A percentile compares a stretch with the other conserved stretches of the same genome.
phyloP scores from a whole-genome alignment of 176 grass and related monocot species.

The Elaeis guineensis region DNA sequence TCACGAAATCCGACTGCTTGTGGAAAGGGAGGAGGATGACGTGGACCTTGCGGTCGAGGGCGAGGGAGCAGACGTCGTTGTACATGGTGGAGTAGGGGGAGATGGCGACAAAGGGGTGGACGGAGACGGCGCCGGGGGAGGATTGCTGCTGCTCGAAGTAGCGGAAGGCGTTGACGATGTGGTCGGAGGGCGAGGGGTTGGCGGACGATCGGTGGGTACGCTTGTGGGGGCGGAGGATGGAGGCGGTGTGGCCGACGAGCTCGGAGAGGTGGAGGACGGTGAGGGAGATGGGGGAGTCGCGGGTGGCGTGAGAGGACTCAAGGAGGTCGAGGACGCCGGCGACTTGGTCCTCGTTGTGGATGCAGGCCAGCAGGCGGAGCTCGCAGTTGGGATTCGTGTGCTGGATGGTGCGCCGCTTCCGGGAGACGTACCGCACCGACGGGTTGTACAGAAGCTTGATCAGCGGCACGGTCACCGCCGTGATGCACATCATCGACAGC shows the following conservation, averaged over 20 bases:
- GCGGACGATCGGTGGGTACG: not conserved
- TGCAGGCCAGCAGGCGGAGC: slow-evolving; percentile 48
- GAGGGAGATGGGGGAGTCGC: slow-evolving; percentile 34
- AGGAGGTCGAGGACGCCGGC: slow-evolving; percentile 54
- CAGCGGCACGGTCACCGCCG: slow-evolving; percentile 28
- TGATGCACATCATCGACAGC: slow-evolving; percentile 34
- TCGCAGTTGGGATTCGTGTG: slow-evolving; percentile 14
- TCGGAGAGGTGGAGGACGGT: slow-evolving; percentile 65
- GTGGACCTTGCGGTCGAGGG: slow-evolving; percentile 46
- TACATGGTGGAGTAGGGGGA: slow-evolving; percentile 52
- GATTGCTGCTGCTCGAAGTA: slow-evolving; percentile 42
- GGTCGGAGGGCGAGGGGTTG: slow-evolving; percentile 29
- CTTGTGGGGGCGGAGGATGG: slow-evolving; percentile 48
- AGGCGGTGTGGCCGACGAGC: slow-evolving; percentile 38
- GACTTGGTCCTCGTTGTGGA: slow-evolving; percentile 62
- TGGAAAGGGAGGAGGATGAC: slow-evolving; percentile 75
- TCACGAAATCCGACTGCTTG: slow-evolving; percentile 42
- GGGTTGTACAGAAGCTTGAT: slow-evolving; percentile 69
- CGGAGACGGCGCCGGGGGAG: slow-evolving; percentile 21
- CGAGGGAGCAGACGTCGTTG: slow-evolving; percentile 71
- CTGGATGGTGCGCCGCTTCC: slow-evolving; percentile 30
- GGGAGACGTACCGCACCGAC: slow-evolving; percentile 24
- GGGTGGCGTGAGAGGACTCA: slow-evolving; percentile 15
- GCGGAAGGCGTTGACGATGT: slow-evolving; percentile 58
- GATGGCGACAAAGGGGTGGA: slow-evolving; percentile 48